Conservation (phyloP, 306 rosid species). For the Medicago truncatula region MtrunA17r5.0-ANR NC_053042.1:11490001-11490500, state of each 20-base stretch:
- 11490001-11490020: not conserved
- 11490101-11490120: slow-evolving; percentile 29
- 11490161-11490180: slow-evolving; percentile 64
- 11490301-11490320: slow-evolving; percentile 14
- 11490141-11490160: slow-evolving; percentile 35
- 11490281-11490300: slow-evolving; percentile 41
- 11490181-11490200: slow-evolving; percentile 84
- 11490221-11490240: slow-evolving; percentile 95
- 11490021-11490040: slow-evolving; percentile 7
- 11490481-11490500: slow-evolving; percentile 82
- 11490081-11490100: slow-evolving; percentile 30
- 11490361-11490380: slow-evolving; percentile 25
- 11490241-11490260: slow-evolving; percentile 87
- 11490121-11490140: slow-evolving; percentile 28
- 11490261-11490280: slow-evolving; percentile 48
- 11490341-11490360: slow-evolving; percentile 38
- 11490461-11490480: slow-evolving; percentile 85
- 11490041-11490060: slow-evolving; percentile 28
- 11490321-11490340: slow-evolving; percentile 36
- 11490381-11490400: slow-evolving; percentile 33
- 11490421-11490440: slow-evolving; percentile 39
- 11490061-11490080: slow-evolving; percentile 36
- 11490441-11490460: slow-evolving; percentile 90
- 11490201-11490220: slow-evolving; percentile 92
- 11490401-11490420: slow-evolving; percentile 45